Evolutionary conservation across 805 yeast genomes (phyloP), one percentile per base, ranked within the genome.

Genomic region (Suhomyces pyralidae): DNA sequence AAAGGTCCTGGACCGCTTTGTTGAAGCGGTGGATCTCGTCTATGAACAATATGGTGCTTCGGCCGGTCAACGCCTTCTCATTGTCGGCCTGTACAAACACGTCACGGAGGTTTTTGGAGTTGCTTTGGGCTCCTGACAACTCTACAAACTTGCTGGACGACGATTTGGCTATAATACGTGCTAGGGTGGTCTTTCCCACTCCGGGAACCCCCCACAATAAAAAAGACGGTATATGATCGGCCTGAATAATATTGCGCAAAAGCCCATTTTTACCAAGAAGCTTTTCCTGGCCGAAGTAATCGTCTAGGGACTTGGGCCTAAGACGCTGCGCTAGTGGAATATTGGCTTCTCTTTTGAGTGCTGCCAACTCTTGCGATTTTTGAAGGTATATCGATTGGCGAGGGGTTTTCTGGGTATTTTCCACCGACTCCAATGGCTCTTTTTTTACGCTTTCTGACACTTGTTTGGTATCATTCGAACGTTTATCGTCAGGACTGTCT

Each of bases 151-250:
- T 65, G 51, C 62, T 60, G 44, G 63, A 61, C 3, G 74, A 61
- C 2, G 66, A 58, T 26, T 61, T 55, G 7, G 77, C 74, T 6
- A 75, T 63, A 6, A 75, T 73, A 22, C 80, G 58, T 1, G 78
- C 78, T 45, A 75, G 58, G 0, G 78, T 65, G 0, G 80, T 75
- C 52, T 75, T 75, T 0, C 80, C 80, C 8, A 73, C 76, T 0
- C 80, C 80, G 0, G 80, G 80, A 2, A 63, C 66, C 2, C 80
- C 80, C 79, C 79, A 75, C 9, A 75, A 61, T 2, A 75, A 61
- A 48, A 75, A 73, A 0, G 79, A 74, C 0, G 79, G 77, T 1
- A 75, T 66, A 15, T 63, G 65, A 40, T 65, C 68, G 0, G 77
- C 60, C 20, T 61, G 55, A 2, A 73, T 63, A n/a, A 71, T 61